Evolutionary conservation across 106 monocot species (phyloP).

Genomic region (Phalaenopsis equestris): DNA sequence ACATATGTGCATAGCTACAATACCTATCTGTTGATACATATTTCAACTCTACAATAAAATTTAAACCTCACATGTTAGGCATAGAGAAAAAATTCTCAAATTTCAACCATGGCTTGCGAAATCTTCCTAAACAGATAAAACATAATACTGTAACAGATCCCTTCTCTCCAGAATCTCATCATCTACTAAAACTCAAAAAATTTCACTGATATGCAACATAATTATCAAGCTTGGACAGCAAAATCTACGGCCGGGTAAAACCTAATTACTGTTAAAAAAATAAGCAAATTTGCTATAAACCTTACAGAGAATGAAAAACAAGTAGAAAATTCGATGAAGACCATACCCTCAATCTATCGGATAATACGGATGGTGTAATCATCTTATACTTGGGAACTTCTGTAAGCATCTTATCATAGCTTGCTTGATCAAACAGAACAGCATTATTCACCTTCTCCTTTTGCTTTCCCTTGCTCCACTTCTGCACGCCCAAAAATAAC

Average conservation of each 20-base stretch:
- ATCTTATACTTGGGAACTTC: slow-evolving; percentile 29
- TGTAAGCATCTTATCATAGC: slow-evolving; percentile 24
- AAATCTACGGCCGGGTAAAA: background rate
- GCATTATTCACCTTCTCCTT: slow-evolving; percentile 31
- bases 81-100: background rate
- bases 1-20: too few relatives aligned
- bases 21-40: too few relatives aligned
- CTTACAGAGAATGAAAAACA: background rate
- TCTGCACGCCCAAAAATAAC: slow-evolving; percentile 9
- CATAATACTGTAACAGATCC: background rate
- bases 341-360: slow-evolving; percentile 24
- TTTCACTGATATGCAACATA: background rate
- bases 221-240: background rate
- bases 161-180: background rate
- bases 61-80: too few relatives aligned
- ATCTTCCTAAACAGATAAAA: background rate
- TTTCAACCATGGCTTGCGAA: background rate
- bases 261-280: background rate
- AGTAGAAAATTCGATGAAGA: background rate
- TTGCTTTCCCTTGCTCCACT: slow-evolving; percentile 33
- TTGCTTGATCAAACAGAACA: slow-evolving; percentile 21
- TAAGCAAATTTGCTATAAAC: background rate
- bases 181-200: background rate
- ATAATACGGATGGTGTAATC: slow-evolving; percentile 27
- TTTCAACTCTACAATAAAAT: too few relatives aligned